Evolutionary conservation across 805 yeast species (phyloP).

Genomic region (Saccharomycopsis fermentans): DNA sequence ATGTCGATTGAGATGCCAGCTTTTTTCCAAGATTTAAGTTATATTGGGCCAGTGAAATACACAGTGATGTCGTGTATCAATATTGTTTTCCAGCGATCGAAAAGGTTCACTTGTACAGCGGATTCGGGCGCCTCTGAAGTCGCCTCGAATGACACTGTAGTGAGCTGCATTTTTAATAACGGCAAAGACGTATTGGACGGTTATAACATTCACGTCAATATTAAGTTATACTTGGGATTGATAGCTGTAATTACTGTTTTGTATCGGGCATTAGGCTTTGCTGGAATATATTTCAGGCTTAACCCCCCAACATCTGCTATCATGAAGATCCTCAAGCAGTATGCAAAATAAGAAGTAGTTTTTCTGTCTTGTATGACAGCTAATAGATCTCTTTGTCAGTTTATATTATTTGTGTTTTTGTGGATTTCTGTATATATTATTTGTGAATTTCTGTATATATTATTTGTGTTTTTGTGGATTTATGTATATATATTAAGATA

Average conservation of each 20-base stretch:
- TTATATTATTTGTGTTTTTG: no score
- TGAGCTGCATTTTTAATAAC: constrained; percentile 39
- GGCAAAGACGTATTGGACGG: constrained; percentile 49
- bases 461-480: no score
- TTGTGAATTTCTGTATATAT: no score
- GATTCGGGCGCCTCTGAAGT: constrained; percentile 2
- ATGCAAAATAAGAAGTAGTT: neutral
- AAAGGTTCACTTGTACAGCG: constrained; percentile 40
- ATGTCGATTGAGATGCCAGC: constrained; percentile 68
- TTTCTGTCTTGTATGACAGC: no score
- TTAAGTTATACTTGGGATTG: constrained; percentile 18
- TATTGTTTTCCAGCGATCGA: constrained; percentile 42
- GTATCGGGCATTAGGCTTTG: constrained; percentile 10
- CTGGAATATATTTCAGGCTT: constrained; percentile 8
- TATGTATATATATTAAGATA: no score
- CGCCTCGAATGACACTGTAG: constrained; percentile 18
- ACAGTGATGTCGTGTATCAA: constrained; percentile 53
- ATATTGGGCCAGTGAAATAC: constrained; percentile 68
- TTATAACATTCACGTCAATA: constrained; percentile 35
- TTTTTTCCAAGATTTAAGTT: constrained; percentile 62
- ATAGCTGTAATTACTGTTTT: constrained; percentile 12
- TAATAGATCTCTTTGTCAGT: no score
- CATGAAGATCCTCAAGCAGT: neutral
- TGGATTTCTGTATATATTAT: no score
- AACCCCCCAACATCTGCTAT: neutral